Base-by-base conservation (phyloP, 768 basidiomycete species). In the Mycena belliarum region DNA sequence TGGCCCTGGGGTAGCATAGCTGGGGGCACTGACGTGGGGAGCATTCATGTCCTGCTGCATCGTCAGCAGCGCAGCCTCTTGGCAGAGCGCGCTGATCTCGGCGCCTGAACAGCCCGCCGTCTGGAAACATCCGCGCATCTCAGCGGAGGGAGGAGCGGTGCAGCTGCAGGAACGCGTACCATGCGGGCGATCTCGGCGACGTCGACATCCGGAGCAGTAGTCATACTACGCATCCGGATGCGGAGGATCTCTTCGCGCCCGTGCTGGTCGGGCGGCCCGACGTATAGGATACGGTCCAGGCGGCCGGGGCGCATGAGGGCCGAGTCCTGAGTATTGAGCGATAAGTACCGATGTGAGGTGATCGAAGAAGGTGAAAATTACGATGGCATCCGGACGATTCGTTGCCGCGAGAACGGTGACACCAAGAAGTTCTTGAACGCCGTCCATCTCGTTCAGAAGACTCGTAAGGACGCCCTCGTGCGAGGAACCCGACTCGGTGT, bases 341-440 rank as follows among this genome's bases (percentile, higher is more conserved):
- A 48, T 50, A 54, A 42, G 38, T 24, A 29, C 21, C 26, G 21
- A 9, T 47, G 40, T 46, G 23, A 26, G n/a, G 43, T n/a, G n/a
- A n/a, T n/a, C n/a, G n/a, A 35, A 49, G 25, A 50, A 56, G 40
- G 43, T 79, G 91, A 16, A 7, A 40, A 40, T 41, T 59, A 91
- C 89, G 41, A 97, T 86, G n/a, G 86, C 85, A 59, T 97, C 95
- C 9, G 97, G 97, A 55, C 95, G 76, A 69, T 99, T 98, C 14
- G 97, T 99, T 0, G 97, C 97, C 1, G 94, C 97, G 11, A 99
- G 84, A 32, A 98, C 84, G 0, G 93, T 95, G n/a, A 99, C 97
- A 0, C 95, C 95, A 18, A 89, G 78, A 20, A 98, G 78, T 72
- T 96, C 94, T 72, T 98, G 93, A 0, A 98, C 91, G 20, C 97